phyloP scores from a whole-genome alignment of 164 flowering plant species.

The Magnolia changhungtana region DNA sequence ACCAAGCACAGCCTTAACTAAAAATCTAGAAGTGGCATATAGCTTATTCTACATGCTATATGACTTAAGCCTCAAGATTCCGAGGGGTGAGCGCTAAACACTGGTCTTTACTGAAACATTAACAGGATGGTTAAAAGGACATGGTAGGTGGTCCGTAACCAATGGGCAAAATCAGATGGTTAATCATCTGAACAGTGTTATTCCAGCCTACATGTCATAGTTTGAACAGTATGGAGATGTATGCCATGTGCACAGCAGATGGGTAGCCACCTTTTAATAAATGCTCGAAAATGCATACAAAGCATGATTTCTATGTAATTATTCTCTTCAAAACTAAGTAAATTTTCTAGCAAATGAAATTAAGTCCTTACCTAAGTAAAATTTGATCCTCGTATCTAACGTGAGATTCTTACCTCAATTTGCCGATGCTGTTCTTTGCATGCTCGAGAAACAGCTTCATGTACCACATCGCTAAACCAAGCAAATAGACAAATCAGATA shows the following conservation, averaged over 20 bases:
- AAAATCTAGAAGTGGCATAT: too few species aligned
- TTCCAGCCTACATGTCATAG: too few species aligned
- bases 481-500: not conserved
- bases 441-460: constrained; percentile 78
- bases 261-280: not conserved
- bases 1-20: too few species aligned
- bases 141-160: too few species aligned
- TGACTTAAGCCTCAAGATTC: too few species aligned
- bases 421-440: constrained; percentile 98
- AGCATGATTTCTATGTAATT: not conserved
- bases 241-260: not conserved
- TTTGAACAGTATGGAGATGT: too few species aligned
- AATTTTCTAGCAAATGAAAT: not conserved
- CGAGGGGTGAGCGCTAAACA: too few species aligned
- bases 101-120: too few species aligned
- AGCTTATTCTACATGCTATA: too few species aligned
- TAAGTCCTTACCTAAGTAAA: not conserved
- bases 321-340: not conserved
- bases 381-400: not conserved
- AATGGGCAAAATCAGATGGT: too few species aligned
- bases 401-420: constrained; percentile 60
- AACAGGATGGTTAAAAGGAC: too few species aligned
- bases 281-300: not conserved
- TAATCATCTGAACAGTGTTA: too few species aligned
- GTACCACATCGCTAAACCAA: constrained; percentile 67